Evolutionary conservation across 2,329 filamentous ascomycete genomes (phyloP), one percentile per base, ranked within the genome.

Genomic region (Sporothrix mexicana): DNA sequence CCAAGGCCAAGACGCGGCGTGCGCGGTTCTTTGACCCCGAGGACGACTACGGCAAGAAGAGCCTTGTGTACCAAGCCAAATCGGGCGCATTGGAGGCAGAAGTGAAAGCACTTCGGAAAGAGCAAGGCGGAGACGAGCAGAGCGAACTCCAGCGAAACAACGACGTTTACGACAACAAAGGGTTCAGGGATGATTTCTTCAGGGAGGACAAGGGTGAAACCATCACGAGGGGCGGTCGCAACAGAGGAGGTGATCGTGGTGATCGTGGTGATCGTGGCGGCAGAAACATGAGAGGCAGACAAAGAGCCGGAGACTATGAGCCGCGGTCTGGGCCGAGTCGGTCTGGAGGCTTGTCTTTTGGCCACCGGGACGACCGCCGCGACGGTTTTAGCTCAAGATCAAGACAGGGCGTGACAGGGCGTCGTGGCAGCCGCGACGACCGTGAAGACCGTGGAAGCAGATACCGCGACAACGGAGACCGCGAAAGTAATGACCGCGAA

Each of bases 41-140:
- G 1, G 82, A 79, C 20, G 74, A 77, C 0, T 88, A 88, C 77
- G 88, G 87, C 20, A 88, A 87, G 79, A 83, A 80, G 62, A 90
- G 88, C 75, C 74, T 88, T 17, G 87, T 90, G 1, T 88, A 87
- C 71, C 81, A 86, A 76, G 77, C 87, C 73, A 88, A 87, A 76
- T 81, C 84, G 70, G 87, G 85, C 2, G 74, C 78, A 23, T 75
- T 85, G 43, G 78, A 80, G 64, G 79, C 82, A 2, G 77, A 81
- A 30, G 12, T 81, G 25, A 78, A 79, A 64, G 73, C 59, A 10
- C 66, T 75, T 36, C 10, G 62, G 30, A 45, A 23, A 13, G 45
- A 43, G 13, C 20, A 23, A 1, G 7, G 41, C 30, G 30, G 30
- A 36, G 30, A 36, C 30, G 30, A 36, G 30, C 2, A 36, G 30